Conservation (phyloP, 768 basidiomycete genomes). For the Phlebiopsis flavidoalba region DNA sequence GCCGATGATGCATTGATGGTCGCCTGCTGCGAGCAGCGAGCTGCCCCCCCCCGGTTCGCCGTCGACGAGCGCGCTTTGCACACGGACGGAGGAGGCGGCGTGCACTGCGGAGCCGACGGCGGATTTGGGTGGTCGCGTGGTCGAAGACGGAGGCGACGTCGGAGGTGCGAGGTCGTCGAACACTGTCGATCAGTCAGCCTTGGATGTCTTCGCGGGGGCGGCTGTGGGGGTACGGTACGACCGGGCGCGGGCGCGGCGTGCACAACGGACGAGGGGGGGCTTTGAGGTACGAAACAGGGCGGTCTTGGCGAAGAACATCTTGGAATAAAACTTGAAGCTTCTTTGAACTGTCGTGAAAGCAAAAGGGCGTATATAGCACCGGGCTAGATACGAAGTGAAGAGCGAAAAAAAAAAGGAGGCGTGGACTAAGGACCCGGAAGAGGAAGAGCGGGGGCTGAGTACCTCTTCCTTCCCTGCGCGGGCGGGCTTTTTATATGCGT, state of each 20-base stretch:
- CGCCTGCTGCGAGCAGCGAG: slow-evolving; percentile 10
- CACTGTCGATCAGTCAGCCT: no score
- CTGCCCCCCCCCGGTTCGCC: slow-evolving; percentile 14
- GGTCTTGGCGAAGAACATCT: slow-evolving; percentile 13
- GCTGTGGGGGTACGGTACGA: slow-evolving; percentile 7
- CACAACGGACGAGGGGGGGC: slow-evolving; percentile 8
- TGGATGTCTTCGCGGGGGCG: no score
- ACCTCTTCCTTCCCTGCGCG: background rate
- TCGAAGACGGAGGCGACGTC: slow-evolving; percentile 10
- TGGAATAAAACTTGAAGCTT: background rate
- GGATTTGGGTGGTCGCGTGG: slow-evolving; percentile 7
- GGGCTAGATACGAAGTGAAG: slow-evolving; percentile 14
- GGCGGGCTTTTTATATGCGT: background rate
- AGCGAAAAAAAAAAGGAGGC: slow-evolving; percentile 8
- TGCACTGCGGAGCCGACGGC: background rate
- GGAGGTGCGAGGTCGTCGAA: slow-evolving; percentile 12
- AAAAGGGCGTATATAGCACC: slow-evolving; percentile 15
- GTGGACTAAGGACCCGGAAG: slow-evolving; percentile 12
- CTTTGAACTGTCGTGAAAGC: background rate
- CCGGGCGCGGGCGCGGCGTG: slow-evolving; percentile 11
- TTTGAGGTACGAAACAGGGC: slow-evolving; percentile 13
- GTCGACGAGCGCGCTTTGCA: background rate
- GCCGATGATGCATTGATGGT: slow-evolving; percentile 12
- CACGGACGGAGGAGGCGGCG: slow-evolving; percentile 1
- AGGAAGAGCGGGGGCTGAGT: slow-evolving; percentile 8